Evolutionary conservation across 2,329 filamentous ascomycete species (phyloP), one percentile per base, ranked within the genome.

Genomic region (Gnomoniopsis sp.): DNA sequence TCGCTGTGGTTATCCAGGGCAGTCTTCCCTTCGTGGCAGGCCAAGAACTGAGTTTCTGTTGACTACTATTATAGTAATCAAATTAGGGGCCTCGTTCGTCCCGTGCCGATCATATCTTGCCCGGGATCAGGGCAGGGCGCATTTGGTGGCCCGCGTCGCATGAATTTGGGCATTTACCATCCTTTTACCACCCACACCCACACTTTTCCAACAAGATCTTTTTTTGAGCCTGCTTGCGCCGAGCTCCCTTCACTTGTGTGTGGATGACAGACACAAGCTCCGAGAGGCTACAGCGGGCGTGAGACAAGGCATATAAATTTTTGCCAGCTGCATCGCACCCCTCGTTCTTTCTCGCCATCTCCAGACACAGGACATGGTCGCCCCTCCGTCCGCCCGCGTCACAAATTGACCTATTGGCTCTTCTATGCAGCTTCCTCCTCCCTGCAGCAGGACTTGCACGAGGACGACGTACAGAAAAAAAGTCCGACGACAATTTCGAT

Each of bases 361-460:
- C 57, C 19, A 55, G 36, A 23, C 52, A 30, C 12, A 15, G 51
- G 21, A 47, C 52, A 53, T 34, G 11, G 8, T 43, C 50, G 33
- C 50, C 53, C 57, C 57, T 62, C 53, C 49, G 49, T 50, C 53
- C 46, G 19, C 7, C 23, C 36, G 8, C 22, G 51, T 23, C 47
- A 58, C 51, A 30, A 50, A 59, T 56, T 51, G 59, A 55, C 47
- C 49, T 52, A 52, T 33, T 60, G 41, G 41, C 50, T 44, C 21
- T 50, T 33, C 21, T 26, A 55, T 38, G 30, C 52, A 26, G 11
- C 38, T 49, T 55, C 36, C 47, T 38, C 21, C 53, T 59, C 53
- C 59, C 54, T 61, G 61, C 64, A 62, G 50, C 53, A 62, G 19
- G 51, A 30, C 41, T 17, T 10, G 44, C 12, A 15, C 41, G 22